phyloP scores from a whole-genome alignment of 2,329 filamentous ascomycete genomes.

The Aspergillus niger region DNA sequence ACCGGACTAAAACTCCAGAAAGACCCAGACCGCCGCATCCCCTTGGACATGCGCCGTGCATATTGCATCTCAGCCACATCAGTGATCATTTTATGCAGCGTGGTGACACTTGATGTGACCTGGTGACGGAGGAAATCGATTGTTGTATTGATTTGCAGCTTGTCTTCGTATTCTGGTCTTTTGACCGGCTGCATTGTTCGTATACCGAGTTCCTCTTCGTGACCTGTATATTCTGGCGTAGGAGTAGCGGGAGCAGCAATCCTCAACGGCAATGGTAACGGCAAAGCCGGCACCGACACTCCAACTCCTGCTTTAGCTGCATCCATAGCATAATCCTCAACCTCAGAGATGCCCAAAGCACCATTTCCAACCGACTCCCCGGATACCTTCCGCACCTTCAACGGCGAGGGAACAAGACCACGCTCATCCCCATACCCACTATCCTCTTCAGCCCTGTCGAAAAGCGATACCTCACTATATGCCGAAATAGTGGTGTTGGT shows the following conservation, averaged over 20 bases:
- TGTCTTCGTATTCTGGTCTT: too few species aligned
- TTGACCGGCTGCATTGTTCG: too few species aligned
- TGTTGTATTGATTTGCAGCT: constrained; percentile 26
- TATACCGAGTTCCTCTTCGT: too few species aligned
- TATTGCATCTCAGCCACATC: constrained; percentile 29
- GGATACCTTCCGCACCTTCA: constrained; percentile 12
- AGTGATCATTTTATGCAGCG: constrained; percentile 30
- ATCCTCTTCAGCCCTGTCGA: too few species aligned
- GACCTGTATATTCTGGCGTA: too few species aligned
- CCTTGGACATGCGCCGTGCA: constrained; percentile 27
- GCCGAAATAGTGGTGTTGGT: background rate
- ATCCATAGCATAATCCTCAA: background rate
- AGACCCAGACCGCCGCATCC: constrained; percentile 34
- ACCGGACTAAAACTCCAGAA: constrained; percentile 45
- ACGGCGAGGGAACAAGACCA: constrained; percentile 10
- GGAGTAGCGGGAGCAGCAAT: too few species aligned
- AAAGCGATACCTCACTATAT: too few species aligned
- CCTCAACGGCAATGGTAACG: too few species aligned
- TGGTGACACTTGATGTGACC: constrained; percentile 29
- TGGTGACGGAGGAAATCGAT: constrained; percentile 30
- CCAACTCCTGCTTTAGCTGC: too few species aligned
- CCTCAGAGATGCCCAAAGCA: background rate
- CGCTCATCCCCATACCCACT: background rate
- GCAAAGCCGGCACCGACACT: too few species aligned
- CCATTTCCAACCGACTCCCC: background rate